Evolutionary conservation across 345 rosid genomes (phyloP), one percentile per base, ranked within the genome.

Genomic region (Moricandia arvensis): DNA sequence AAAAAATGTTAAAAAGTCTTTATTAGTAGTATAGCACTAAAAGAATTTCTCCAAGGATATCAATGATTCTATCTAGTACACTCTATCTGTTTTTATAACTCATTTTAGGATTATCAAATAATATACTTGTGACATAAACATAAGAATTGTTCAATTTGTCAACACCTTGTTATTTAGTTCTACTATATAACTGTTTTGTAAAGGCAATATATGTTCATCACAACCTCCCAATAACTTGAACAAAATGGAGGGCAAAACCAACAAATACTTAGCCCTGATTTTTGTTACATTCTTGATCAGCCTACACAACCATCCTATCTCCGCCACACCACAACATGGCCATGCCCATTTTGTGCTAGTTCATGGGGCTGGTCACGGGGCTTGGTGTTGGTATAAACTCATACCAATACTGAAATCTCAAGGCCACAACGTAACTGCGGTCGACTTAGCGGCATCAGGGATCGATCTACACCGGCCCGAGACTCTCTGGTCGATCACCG

Each of bases 321-420:
- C 15, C 3, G 47, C 55, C 38, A 59, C 13, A 29, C 63, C 58
- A 0, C 72, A 67, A 18, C 59, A 17, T 55, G 66, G 61, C 16
- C 72, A 0, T 1, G 30, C 58, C 62, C 72, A 59, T 62, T 78
- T 41, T 43, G 61, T 78, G 49, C 6, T 67, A 12, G 69, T 78
- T 58, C 77, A 73, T 60, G 78, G 77, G 11, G 72, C 63, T 1
- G 51, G 73, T 8, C 73, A 60, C 45, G 68, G 78, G 5, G 74
- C 71, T 49, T 79, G 74, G 78, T 73, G 60, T 51, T 63, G 74
- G 74, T 78, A 60, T 34, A 78, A 72, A 61, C 45, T 78, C 53
- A 73, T 78, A 67, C 60, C 65, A 49, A 13, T 72, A 12, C 49
- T 66, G 29, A 72, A 60, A 68, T 72, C 77, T 24, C 73, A 78